These are phyloP conservation scores for Aspergillus indologenus DNA, from an alignment of 495 filamentous ascomycete genomes.

Conservation along the genomic window DNA sequence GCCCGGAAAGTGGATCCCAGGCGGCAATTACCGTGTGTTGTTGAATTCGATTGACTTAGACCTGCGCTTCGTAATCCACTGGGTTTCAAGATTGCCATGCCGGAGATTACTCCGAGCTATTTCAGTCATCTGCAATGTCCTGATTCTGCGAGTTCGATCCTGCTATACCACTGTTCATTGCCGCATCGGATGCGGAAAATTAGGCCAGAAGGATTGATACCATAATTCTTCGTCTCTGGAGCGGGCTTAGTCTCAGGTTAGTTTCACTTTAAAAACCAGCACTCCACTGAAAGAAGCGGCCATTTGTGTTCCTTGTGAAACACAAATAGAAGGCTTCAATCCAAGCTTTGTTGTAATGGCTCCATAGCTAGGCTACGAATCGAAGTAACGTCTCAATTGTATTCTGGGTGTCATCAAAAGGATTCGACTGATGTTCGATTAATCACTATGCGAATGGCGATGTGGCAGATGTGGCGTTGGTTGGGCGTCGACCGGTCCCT, in stretches of 20 bases:
- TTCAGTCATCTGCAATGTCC: constrained; percentile 10
- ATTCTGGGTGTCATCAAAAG: not conserved
- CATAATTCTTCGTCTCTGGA: not conserved
- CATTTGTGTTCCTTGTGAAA: not conserved
- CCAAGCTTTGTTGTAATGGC: not conserved
- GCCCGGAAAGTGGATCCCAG: constrained; percentile 18
- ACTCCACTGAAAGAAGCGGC: not conserved
- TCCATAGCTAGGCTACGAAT: not conserved
- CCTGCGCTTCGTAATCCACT: not conserved
- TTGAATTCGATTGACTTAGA: not conserved
- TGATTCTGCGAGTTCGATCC: not conserved
- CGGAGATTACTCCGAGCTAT: constrained; percentile 29
- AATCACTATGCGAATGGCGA: constrained; percentile 7
- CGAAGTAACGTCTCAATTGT: too few species aligned
- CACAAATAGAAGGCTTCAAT: not conserved
- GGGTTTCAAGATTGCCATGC: constrained; percentile 18
- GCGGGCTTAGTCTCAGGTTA: not conserved
- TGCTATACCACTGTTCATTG: not conserved
- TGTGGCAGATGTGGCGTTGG: constrained; percentile 18
- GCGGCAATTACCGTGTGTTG: not conserved
- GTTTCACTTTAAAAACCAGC: not conserved
- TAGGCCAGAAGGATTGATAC: not conserved
- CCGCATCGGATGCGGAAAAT: not conserved
- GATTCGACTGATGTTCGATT: not conserved
- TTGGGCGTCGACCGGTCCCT: constrained; percentile 18